Conservation (phyloP, 1,284 basidiomycete species). For the Leccinum fallax region DNA sequence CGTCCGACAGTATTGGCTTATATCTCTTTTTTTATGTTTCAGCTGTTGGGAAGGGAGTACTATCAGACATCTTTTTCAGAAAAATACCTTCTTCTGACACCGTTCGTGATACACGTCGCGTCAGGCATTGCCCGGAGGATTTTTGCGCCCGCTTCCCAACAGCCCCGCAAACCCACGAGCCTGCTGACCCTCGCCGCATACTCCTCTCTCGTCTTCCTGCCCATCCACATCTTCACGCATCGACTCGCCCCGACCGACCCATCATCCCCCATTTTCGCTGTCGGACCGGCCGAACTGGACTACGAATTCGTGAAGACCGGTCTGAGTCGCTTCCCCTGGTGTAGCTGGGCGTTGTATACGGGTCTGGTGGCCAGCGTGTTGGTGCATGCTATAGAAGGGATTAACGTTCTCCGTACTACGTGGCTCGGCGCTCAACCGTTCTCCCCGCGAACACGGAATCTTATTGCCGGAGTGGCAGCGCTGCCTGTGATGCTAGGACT, state of each 20-base stretch:
- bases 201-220: conserved; percentile 53
- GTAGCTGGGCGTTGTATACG: conserved; percentile 60
- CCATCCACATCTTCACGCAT: conserved; percentile 66
- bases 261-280: conserved; percentile 48
- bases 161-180: conserved; percentile 45
- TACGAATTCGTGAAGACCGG: conserved; percentile 75
- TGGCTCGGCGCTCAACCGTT: conserved; percentile 21
- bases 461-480: conserved; percentile 39
- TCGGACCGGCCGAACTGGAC: conserved; percentile 74
- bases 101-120: conserved; percentile 58
- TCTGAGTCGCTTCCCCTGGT: conserved; percentile 58
- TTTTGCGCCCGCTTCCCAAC: conserved; percentile 38
- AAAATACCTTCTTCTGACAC: conserved; percentile 60
- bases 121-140: conserved; percentile 60
- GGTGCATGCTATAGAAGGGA: conserved; percentile 63
- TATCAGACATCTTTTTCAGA: conserved; percentile 72
- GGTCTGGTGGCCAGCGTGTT: conserved; percentile 54
- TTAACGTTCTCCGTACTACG: conserved; percentile 52
- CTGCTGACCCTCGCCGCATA: conserved; percentile 60
- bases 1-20: neutral
- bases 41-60: conserved; percentile 78
- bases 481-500: conserved; percentile 59
- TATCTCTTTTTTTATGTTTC: neutral
- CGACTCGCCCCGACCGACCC: conserved; percentile 47
- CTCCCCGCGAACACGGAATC: conserved; percentile 32